Base-by-base conservation (phyloP, 371 early-diverging fungal species). In the Syncephalastrum monosporum region DNA sequence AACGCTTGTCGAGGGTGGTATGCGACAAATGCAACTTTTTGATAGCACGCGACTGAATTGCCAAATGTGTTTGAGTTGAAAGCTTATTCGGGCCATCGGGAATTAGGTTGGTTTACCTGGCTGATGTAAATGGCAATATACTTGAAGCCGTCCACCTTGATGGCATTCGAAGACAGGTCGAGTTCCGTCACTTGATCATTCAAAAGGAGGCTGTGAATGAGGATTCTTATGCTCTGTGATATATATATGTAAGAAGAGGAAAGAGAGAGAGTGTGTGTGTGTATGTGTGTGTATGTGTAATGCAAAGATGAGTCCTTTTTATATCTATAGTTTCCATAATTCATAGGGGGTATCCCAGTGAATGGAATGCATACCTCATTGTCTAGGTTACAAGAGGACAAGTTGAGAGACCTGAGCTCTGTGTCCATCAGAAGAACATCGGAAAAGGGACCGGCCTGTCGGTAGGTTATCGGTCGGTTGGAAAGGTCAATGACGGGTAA, bases 371-470 rank as follows among this genome's bases (percentile, higher is more conserved):
- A 56, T 64, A 76, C 76, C 54, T 65, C 67, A 52, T 69, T 73
- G 23, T 73, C 68, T 45, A 76, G 23, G 41, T 59, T 63, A 61
- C 73, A 73, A 33, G 67, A 61, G 14, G 71, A 67, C 23, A 76
- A 52, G 49, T 67, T 60, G n/a, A 76, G 44, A 27, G 19, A 19
- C 19, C 45, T 54, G 45, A 76, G 58, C 10, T 68, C 67, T 49
- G 61, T 67, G 24, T 65, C 62, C 12, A 76, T 46, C 27, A 67
- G 61, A 3, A 76, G 67, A 45, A 58, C 73, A 58, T 87, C 87
- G 29, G 84, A 77, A 19, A 88, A 71, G 8, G 87, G 85, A 12
- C 78, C 81, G 16, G 80, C 70, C n/a, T 69, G 69, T 21, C 71
- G 64, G 10, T 70, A 60, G 41, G 68, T 56, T 24, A 69, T 56